A percentile compares a stretch with the other conserved stretches of the same genome.
These are phyloP conservation scores for Plectranthus barbatus DNA, from an alignment of 257 asterid genomes.

Conservation along the genomic window DNA sequence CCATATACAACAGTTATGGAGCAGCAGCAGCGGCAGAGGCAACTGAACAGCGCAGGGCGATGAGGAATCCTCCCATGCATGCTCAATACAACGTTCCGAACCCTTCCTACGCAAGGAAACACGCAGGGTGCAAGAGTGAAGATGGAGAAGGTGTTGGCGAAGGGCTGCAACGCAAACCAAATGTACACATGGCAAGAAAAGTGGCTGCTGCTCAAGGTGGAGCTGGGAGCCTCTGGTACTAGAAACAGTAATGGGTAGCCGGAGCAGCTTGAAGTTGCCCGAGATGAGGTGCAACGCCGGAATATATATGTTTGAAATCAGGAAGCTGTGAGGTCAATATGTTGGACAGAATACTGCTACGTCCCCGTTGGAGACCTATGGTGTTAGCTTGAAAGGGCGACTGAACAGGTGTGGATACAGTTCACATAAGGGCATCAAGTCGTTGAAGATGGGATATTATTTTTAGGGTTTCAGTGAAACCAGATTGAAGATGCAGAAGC, in stretches of 20 bases:
- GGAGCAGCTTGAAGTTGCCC: background rate
- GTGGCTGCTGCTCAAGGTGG: conserved; percentile 42
- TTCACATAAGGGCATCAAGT: background rate
- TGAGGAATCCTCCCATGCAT: conserved; percentile 49
- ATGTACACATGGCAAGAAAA: conserved; percentile 36
- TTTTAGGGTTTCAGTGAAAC: background rate
- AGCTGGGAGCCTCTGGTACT: conserved; percentile 42
- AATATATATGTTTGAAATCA: background rate
- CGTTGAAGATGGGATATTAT: background rate
- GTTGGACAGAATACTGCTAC: background rate
- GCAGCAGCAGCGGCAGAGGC: conserved; percentile 49
- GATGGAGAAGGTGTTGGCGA: conserved; percentile 23
- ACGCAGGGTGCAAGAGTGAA: conserved; percentile 28
- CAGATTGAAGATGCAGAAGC: background rate
- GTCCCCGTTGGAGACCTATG: background rate
- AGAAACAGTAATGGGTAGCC: background rate
- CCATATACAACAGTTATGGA: conserved; percentile 51
- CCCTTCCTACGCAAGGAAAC: conserved; percentile 44
- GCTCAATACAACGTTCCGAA: conserved; percentile 49
- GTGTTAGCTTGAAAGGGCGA: background rate
- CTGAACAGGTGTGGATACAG: background rate
- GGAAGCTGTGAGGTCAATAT: background rate
- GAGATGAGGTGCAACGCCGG: background rate
- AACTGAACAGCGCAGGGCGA: conserved; percentile 48
- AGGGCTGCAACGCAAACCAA: conserved; percentile 40